These are phyloP conservation scores for Ceriops decandra DNA, from an alignment of 345 rosid species.

Conservation along the genomic window DNA sequence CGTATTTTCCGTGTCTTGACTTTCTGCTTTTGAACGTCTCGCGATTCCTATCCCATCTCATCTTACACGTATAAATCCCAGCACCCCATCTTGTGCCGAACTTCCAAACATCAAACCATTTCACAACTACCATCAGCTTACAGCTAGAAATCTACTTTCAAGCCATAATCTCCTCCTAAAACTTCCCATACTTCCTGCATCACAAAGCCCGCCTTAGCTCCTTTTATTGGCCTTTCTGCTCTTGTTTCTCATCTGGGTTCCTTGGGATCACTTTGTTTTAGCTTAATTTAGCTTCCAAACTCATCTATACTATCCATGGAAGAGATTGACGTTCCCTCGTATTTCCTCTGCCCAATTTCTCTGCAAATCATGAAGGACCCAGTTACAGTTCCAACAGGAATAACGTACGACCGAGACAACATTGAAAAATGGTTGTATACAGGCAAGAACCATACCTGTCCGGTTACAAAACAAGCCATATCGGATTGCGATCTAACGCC, in stretches of 20 bases:
- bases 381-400: constrained; percentile 56
- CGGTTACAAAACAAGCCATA: constrained; percentile 65
- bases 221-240: background rate
- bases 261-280: background rate
- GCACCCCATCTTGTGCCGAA: constrained; percentile 1
- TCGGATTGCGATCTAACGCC: constrained; percentile 59
- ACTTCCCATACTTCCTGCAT: background rate
- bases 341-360: constrained; percentile 70
- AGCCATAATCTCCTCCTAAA: background rate
- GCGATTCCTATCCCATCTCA: background rate
- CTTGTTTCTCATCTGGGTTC: constrained; percentile 13
- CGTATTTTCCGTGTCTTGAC: constrained; percentile 54
- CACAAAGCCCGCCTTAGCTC: background rate
- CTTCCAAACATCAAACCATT: constrained; percentile 35
- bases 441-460: constrained; percentile 49
- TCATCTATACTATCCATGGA: constrained; percentile 33
- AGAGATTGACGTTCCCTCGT: constrained; percentile 59
- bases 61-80: constrained; percentile 25
- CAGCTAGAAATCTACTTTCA: constrained; percentile 14
- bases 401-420: constrained; percentile 65
- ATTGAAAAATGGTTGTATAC: constrained; percentile 66
- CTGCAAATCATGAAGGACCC: constrained; percentile 75
- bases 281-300: background rate
- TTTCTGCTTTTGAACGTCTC: constrained; percentile 27
- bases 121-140: constrained; percentile 23